Conservation (phyloP, 176 grass and related monocot genomes). For the Pharus latifolius region DNA sequence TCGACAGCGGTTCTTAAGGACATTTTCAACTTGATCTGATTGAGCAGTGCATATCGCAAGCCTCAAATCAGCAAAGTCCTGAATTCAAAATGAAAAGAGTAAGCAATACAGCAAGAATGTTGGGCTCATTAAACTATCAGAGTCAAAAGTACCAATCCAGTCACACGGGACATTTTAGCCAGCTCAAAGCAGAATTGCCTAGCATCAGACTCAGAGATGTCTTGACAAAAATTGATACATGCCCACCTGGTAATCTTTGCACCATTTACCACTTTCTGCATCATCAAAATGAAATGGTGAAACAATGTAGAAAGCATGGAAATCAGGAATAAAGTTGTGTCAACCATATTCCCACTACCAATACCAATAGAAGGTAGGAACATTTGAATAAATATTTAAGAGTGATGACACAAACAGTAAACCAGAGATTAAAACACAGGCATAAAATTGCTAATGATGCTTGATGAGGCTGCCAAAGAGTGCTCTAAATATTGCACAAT, state of each 20-base stretch:
- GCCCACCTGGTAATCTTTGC: slow-evolving; percentile 5
- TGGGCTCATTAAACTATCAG: not conserved
- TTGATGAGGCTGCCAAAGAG: too few species aligned
- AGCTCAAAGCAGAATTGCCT: not conserved
- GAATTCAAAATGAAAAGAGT: not conserved
- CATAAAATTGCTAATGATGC: too few species aligned
- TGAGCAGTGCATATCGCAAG: not conserved
- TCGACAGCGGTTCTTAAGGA: not conserved
- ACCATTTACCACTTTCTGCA: slow-evolving; percentile 34
- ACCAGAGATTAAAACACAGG: not conserved
- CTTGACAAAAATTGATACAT: slow-evolving; percentile 8
- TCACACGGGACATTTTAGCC: not conserved
- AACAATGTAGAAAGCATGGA: not conserved
- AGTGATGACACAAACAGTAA: not conserved
- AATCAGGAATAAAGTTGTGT: not conserved
- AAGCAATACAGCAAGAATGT: not conserved
- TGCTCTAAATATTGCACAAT: too few species aligned
- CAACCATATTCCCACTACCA: not conserved
- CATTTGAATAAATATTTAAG: not conserved
- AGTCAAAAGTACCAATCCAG: slow-evolving; percentile 31
- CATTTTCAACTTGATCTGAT: not conserved
- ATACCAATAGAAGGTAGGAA: not conserved
- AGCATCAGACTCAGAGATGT: not conserved
- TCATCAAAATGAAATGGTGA: not conserved
- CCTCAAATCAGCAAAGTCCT: not conserved